Evolutionary conservation across 371 early-diverging fungal species (phyloP).

Genomic region (Saksenaea vasiformis): DNA sequence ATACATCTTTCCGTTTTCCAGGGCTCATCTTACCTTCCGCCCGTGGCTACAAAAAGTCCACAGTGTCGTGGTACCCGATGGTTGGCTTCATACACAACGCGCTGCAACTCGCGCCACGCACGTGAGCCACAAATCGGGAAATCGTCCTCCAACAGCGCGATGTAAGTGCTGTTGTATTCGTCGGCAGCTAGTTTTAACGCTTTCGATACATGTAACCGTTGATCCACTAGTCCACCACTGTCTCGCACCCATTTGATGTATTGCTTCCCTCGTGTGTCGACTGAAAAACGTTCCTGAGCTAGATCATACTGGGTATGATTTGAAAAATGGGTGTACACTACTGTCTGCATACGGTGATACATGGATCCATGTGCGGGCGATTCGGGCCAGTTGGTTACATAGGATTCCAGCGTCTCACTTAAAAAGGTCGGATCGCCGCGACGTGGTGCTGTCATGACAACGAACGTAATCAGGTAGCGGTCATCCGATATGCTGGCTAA

Average conservation of each 20-base stretch:
- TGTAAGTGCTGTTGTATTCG: conserved; percentile 30
- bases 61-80: conserved; percentile 38
- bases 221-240: conserved; percentile 40
- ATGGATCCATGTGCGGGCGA: conserved; percentile 30
- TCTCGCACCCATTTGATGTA: conserved; percentile 47
- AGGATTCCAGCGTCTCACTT: conserved; percentile 41
- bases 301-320: conserved; percentile 41
- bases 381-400: conserved; percentile 36
- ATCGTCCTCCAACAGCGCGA: conserved; percentile 51
- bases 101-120: conserved; percentile 44
- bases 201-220: conserved; percentile 45
- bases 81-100: conserved; percentile 42
- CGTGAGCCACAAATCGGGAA: conserved; percentile 46
- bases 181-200: conserved; percentile 36
- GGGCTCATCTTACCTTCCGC: conserved; percentile 31
- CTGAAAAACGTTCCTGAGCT: conserved; percentile 25
- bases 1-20: too few species aligned
- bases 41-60: conserved; percentile 54
- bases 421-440: conserved; percentile 43
- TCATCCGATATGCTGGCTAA: conserved; percentile 26
- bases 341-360: conserved; percentile 43
- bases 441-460: conserved; percentile 53
- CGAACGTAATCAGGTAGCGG: conserved; percentile 40
- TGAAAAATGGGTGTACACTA: conserved; percentile 53
- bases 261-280: conserved; percentile 35